Evolutionary conservation across 192 early-diverging fungal genomes (phyloP).

Genomic region (Diversispora epigaea): DNA sequence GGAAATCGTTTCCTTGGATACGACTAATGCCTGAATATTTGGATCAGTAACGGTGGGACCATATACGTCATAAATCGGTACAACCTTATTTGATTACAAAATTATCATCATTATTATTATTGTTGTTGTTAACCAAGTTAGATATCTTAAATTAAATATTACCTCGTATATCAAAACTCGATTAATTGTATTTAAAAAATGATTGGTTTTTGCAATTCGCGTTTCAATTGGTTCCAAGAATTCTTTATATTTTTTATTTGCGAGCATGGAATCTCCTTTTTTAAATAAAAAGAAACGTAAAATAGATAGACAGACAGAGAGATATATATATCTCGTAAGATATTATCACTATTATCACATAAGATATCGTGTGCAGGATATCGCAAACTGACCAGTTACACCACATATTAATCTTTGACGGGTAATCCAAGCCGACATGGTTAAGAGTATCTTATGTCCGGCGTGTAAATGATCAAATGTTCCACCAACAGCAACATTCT

Average conservation of each 20-base stretch:
- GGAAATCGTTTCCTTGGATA: constrained; percentile 75
- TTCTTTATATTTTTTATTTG: constrained; percentile 68
- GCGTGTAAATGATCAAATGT: constrained; percentile 97
- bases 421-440: constrained; percentile 72
- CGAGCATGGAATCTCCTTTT: constrained; percentile 62
- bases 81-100: constrained; percentile 45
- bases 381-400: constrained; percentile 60
- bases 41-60: constrained; percentile 81
- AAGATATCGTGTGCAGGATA: background rate
- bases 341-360: background rate
- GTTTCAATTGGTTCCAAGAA: constrained; percentile 64
- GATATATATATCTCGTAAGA: background rate
- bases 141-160: background rate
- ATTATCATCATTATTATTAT: background rate
- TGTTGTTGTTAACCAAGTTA: background rate
- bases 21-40: constrained; percentile 76
- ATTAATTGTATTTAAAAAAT: constrained; percentile 59
- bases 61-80: constrained; percentile 76
- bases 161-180: constrained; percentile 52
- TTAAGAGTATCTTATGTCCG: constrained; percentile 92
- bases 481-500: constrained; percentile 77
- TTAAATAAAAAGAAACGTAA: constrained; percentile 17
- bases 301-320: background rate
- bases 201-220: constrained; percentile 58
- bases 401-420: constrained; percentile 66